A percentile compares a stretch with the other conserved stretches of the same genome.
These are phyloP conservation scores for Cercospora zeina DNA, from an alignment of 2,329 filamentous ascomycete genomes.

Conservation along the genomic window DNA sequence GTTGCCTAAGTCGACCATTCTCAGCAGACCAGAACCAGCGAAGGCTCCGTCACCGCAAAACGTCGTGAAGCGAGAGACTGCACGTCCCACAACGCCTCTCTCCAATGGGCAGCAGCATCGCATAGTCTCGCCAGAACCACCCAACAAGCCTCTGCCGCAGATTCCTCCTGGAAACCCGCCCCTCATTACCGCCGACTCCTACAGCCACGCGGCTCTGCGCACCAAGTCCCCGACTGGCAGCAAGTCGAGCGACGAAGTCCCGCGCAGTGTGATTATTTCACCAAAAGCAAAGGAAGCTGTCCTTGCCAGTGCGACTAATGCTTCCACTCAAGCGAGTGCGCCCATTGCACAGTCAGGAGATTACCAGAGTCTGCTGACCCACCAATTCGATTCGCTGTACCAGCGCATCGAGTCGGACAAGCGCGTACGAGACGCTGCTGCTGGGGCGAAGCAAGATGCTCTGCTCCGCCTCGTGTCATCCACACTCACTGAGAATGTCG, in stretches of 20 bases:
- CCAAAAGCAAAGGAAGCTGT: conserved; percentile 15
- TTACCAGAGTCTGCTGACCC: conserved; percentile 36
- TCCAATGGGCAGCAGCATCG: conserved; percentile 22
- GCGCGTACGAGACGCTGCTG: conserved; percentile 62
- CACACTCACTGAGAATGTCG: conserved; percentile 69
- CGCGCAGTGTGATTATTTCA: conserved; percentile 25
- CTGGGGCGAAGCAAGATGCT: conserved; percentile 66
- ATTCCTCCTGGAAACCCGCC: conserved; percentile 37
- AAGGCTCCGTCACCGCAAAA: conserved; percentile 25
- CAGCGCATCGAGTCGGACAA: conserved; percentile 68
- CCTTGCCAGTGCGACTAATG: conserved; percentile 10
- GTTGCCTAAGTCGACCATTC: conserved; percentile 24
- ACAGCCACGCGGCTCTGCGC: conserved; percentile 41
- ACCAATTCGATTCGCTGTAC: conserved; percentile 58
- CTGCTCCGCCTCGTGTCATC: conserved; percentile 67
- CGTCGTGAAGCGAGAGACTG: conserved; percentile 28
- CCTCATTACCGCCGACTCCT: conserved; percentile 43
- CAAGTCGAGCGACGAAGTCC: conserved; percentile 24
- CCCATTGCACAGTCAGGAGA: conserved; percentile 14
- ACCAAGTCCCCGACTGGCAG: conserved; percentile 23
- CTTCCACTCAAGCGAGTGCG: conserved; percentile 20
- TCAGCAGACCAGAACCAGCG: conserved; percentile 33
- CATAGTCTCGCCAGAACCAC: conserved; percentile 27
- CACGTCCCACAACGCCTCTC: conserved; percentile 25
- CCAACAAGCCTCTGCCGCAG: conserved; percentile 32